Evolutionary conservation across 192 early-diverging fungal species (phyloP).

Genomic region (Oehlia diaphana): DNA sequence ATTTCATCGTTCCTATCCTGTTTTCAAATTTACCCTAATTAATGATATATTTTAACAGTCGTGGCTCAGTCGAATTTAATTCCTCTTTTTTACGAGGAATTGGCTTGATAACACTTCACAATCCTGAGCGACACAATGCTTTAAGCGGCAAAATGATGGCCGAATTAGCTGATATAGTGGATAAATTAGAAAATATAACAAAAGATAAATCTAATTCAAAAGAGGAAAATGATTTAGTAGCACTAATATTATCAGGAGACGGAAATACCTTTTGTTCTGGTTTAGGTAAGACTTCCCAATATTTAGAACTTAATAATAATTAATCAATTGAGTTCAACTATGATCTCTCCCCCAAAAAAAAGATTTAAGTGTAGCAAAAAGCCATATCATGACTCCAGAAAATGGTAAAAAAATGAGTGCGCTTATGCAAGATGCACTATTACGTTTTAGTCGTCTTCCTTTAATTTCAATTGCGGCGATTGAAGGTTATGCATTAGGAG

Average conservation of each 20-base stretch:
- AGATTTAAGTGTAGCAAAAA: constrained; percentile 56
- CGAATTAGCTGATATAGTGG: constrained; percentile 53
- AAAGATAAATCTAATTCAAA: neutral
- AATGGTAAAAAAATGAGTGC: constrained; percentile 47
- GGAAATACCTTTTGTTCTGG: constrained; percentile 28
- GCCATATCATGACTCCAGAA: constrained; percentile 41
- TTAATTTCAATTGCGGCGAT: constrained; percentile 62
- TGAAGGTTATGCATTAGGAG: constrained; percentile 64
- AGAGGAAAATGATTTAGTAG: constrained; percentile 3
- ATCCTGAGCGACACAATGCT: constrained; percentile 54
- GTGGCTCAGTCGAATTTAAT: constrained; percentile 17
- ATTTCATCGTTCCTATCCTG: neutral
- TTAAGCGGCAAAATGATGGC: constrained; percentile 65
- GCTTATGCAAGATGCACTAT: constrained; percentile 64
- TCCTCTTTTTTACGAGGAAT: constrained; percentile 12
- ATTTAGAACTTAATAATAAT: constrained; percentile 15
- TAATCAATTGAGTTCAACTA: neutral
- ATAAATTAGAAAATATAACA: constrained; percentile 42
- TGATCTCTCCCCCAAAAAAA: neutral
- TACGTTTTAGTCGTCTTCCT: constrained; percentile 52
- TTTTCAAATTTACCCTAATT: neutral
- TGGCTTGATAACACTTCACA: constrained; percentile 25
- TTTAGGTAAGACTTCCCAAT: constrained; percentile 30
- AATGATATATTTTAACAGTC: neutral
- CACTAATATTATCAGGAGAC: constrained; percentile 16